Evolutionary conservation across 2,329 filamentous ascomycete genomes (phyloP).

Genomic region (Colletotrichum liriopes): DNA sequence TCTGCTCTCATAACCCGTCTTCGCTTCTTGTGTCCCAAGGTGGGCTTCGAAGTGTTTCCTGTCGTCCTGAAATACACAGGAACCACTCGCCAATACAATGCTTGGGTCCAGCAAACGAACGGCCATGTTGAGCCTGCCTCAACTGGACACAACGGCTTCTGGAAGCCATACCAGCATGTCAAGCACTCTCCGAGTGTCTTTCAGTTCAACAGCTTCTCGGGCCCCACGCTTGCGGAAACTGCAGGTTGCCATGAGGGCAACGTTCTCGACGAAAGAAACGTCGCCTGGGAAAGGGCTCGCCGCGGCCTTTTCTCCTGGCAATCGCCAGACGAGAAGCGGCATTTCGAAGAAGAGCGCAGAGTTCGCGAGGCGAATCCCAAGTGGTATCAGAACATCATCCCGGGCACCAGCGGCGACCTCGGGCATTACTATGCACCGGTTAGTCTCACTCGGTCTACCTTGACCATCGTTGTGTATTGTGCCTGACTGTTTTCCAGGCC

Average conservation of each 20-base stretch:
- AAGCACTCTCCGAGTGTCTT: constrained; percentile 21
- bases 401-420: constrained; percentile 21
- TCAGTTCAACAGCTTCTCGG: constrained; percentile 17
- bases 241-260: constrained; percentile 22
- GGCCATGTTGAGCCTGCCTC: not conserved
- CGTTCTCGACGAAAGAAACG: constrained; percentile 25
- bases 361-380: constrained; percentile 26
- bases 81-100: constrained; percentile 23
- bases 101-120: not conserved
- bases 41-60: constrained; percentile 34
- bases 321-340: constrained; percentile 5
- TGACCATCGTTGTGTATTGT: not conserved
- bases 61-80: constrained; percentile 38
- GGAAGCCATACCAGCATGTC: constrained; percentile 37
- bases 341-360: constrained; percentile 28
- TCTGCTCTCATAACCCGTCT: constrained; percentile 10
- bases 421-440: constrained; percentile 34
- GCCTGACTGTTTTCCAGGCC: constrained; percentile 20
- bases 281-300: constrained; percentile 37
- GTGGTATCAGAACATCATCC: constrained; percentile 35
- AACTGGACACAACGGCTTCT: constrained; percentile 8
- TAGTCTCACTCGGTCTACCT: not conserved
- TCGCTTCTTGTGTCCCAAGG: constrained; percentile 13
- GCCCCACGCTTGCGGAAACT: constrained; percentile 12
- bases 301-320: constrained; percentile 30